These are phyloP conservation scores for Fomitopsis schrenkii DNA, from an alignment of 1,284 basidiomycete species.

Conservation along the genomic window DNA sequence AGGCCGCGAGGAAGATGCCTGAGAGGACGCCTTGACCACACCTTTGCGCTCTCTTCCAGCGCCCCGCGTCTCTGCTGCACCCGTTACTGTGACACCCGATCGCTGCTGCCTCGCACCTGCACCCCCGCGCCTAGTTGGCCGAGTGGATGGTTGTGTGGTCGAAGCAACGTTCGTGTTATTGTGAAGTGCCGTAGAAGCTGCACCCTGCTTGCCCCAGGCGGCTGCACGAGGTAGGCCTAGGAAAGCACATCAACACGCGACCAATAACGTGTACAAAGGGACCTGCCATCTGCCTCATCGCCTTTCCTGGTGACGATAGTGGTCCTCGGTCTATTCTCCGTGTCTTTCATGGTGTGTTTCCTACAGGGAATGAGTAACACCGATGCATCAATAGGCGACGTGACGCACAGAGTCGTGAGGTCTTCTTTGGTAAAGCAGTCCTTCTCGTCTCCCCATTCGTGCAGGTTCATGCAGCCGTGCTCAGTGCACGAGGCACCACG, in stretches of 20 bases:
- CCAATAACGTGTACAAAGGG: conserved; percentile 13
- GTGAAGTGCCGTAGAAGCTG: conserved; percentile 23
- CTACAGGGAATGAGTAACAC: conserved; percentile 33
- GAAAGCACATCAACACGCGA: conserved; percentile 21
- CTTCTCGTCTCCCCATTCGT: conserved; percentile 98
- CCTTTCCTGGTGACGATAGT: conserved; percentile 42
- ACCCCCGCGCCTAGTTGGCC: conserved; percentile 20
- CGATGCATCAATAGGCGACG: background rate
- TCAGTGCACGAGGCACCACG: conserved; percentile 85
- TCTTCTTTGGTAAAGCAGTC: conserved; percentile 96
- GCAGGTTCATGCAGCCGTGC: conserved; percentile 89
- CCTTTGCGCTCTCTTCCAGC: conserved; percentile 36
- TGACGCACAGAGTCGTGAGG: conserved; percentile 77
- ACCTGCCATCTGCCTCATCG: conserved; percentile 61
- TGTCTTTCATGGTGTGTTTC: conserved; percentile 86
- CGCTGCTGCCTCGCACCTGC: conserved; percentile 22
- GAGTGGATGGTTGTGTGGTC: conserved; percentile 17
- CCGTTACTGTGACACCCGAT: conserved; percentile 26
- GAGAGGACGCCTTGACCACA: conserved; percentile 42
- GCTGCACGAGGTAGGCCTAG: conserved; percentile 75
- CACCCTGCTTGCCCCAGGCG: conserved; percentile 70
- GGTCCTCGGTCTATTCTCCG: conserved; percentile 58
- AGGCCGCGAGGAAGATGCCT: conserved; percentile 62
- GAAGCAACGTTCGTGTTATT: conserved; percentile 24
- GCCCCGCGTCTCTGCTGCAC: conserved; percentile 34